Base-by-base conservation (phyloP, 306 rosid species). In the barrel medic (Medicago truncatula) region DNA sequence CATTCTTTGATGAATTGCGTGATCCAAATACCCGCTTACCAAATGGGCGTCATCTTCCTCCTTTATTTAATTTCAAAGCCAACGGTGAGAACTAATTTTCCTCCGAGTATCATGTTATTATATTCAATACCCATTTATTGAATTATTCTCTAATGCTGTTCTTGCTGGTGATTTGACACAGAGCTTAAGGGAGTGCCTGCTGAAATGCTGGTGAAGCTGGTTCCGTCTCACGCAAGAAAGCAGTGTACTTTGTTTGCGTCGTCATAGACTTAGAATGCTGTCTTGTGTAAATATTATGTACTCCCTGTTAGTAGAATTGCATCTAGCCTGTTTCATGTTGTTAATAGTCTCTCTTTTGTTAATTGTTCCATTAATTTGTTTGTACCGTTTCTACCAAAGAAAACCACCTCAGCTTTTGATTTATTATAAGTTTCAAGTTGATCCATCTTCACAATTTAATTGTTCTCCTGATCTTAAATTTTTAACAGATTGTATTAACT, bases 1-100 rank as follows among this genome's bases (percentile, higher is more conserved):
- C 97, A 2, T 92, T 92, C 81, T 92, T 90, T 15, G 91, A 87
- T 38, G 97, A 92, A 79, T 86, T 92, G 21, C 97, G 96, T 11
- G 96, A 92, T 72, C 90, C 92, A 18, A 86, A 83, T 21, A 85
- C 92, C 75, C 92, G 91, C 70, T 50, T 92, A 43, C 97, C 96
- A 43, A 90, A 90, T 59, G 96, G 96, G 76, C 96, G 97, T 14
- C 71, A 82, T 70, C 92, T 90, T 67, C 97, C 97, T 18, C 96
- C 97, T 2, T 69, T 92, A 34, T 90, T 92, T 62, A 87, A 92
- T 87, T 92, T 92, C 67, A 88, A 92, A 81, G 78, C 92, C 70
- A 90, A 72, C 9, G 97, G 97, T 92, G 86, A 60, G 61, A 62
- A 54, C 36, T 73, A 20, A 39, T 31, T 40, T 40, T 15, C 23